Evolutionary conservation across 2,329 filamentous ascomycete genomes (phyloP), one percentile per base, ranked within the genome.

Genomic region (Cladosporium oxysporum): DNA sequence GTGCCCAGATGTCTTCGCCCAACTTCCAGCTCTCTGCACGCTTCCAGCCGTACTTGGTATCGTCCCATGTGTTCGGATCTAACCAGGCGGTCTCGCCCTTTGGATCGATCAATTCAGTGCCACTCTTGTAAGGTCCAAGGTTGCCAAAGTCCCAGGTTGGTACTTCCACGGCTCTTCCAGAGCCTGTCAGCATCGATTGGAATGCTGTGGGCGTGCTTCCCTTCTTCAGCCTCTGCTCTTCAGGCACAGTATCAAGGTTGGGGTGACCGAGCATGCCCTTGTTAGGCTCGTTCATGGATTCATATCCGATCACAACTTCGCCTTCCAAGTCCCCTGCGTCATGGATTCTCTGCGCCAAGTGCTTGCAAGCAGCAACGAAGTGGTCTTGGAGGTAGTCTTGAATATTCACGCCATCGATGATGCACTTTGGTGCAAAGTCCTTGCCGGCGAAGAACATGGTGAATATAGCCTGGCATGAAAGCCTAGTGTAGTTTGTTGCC

Each of bases 1-100:
- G 94, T 3, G 95, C 94, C 95, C 95, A 99, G 49, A 99, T 78
- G 74, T 95, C 98, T 78, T 96, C 88, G n/a, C 95, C 95, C 21
- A 99, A 81, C 76, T 90, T 93, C 95, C 95, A 99, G 8, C 84
- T 89, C 0, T 91, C 85, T 74, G 96, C 92, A 69, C 95, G 87
- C 76, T 91, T 93, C 88, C 92, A 99, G 41, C 92, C 92, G 76
- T 99, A 99, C 69, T 88, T 87, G 14, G 87, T 89, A 71, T 99
- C 95, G 73, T 97, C 90, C 76, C 94, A 92, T 66, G 88, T 88
- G n/a, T 82, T 81, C 2, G 92, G 88, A 60, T 76, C 73, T 28
- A 99, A 79, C 95, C 95, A 99, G 0, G 91, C 92, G 28, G 83
- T 86, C 72, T 91, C 89, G 21, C 94, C 95, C 73, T 94, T 88